Base-by-base conservation (phyloP, 176 grass and related monocot genomes). In the Metroxylon sagu region DNA sequence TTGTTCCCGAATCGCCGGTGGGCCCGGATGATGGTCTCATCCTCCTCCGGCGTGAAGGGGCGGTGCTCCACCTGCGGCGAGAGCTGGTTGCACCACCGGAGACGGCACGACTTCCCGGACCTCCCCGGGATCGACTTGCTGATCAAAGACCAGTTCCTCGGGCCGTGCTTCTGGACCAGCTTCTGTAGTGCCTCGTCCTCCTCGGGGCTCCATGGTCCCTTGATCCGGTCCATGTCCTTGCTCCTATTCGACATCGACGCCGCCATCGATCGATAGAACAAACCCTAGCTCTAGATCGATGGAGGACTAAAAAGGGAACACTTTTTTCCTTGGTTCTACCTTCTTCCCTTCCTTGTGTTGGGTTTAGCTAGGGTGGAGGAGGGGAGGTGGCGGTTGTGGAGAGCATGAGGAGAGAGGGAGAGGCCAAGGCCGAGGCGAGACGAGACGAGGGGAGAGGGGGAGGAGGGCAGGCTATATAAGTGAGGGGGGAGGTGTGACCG, bases 31-130 rank as follows among this genome's bases (percentile, higher is more conserved):
- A 97, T 97, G 65, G 87, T 68, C 43, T 91, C 78, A 26, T 97
- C 92, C 72, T 97, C 87, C 1, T 97, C 78, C 2, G 81, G 61
- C 1, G 87, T 91, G 75, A 97, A 97, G 49, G 92, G 75, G 8
- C 86, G 83, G 77, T 96, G 86, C 80, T 96, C 91, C 17, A 96
- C 91, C 80, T 85, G 75, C 54, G 91, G 91, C 3, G 86, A 90
- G 4, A 96, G 91, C 77, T 90, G 91, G 71, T 96, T 96, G 61
- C 91, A 96, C 91, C 91, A 96, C 1, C 86, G 80, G 1, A 96
- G 80, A 6, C 86, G 68, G 83, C 91, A 96, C 0, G 92, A 97
- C 69, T 97, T 97, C 12, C 92, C 92, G 1, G 92, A 97, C 0
- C 87, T 49, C 0, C 92, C 92, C 0, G 84, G 92, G 18, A 97